phyloP scores from a whole-genome alignment of 371 early-diverging fungal genomes.

The Quaeritorhiza haematococci region DNA sequence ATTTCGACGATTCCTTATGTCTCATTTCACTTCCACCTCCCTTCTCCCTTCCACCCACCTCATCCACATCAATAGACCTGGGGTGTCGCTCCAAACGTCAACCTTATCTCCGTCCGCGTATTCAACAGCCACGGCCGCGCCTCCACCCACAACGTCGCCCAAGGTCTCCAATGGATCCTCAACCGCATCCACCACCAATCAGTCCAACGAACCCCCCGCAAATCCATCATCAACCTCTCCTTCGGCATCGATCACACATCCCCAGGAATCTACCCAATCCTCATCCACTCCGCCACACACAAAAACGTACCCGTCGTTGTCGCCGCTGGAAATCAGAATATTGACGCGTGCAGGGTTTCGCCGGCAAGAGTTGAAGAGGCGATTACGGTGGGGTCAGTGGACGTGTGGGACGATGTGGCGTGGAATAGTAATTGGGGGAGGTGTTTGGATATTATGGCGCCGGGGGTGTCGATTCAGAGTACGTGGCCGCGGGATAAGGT shows the following conservation, averaged over 20 bases:
- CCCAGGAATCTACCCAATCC: too few species aligned
- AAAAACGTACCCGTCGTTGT: constrained; percentile 57
- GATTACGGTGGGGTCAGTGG: constrained; percentile 14
- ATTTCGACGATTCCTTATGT: too few species aligned
- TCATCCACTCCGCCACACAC: constrained; percentile 92
- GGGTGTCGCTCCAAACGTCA: too few species aligned
- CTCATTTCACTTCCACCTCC: too few species aligned
- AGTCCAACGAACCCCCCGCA: constrained; percentile 37
- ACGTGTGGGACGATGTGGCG: constrained; percentile 45
- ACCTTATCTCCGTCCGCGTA: too few species aligned
- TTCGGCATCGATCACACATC: constrained; percentile 93
- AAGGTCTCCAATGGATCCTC: constrained; percentile 76
- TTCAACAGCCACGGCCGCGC: constrained; percentile 64
- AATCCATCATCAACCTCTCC: constrained; percentile 60
- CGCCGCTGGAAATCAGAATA: constrained; percentile 24
- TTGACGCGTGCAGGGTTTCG: background rate
- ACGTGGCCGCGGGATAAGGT: too few species aligned
- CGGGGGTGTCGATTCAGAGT: constrained; percentile 10
- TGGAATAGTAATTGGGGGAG: constrained; percentile 48
- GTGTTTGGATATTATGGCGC: constrained; percentile 49
- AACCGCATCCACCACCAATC: too few species aligned
- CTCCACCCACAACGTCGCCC: constrained; percentile 57
- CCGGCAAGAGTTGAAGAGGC: constrained; percentile 26
- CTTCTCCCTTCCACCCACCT: too few species aligned
- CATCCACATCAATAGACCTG: too few species aligned